phyloP scores from a whole-genome alignment of 805 yeast genomes.

The Yarrowia sp. region DNA sequence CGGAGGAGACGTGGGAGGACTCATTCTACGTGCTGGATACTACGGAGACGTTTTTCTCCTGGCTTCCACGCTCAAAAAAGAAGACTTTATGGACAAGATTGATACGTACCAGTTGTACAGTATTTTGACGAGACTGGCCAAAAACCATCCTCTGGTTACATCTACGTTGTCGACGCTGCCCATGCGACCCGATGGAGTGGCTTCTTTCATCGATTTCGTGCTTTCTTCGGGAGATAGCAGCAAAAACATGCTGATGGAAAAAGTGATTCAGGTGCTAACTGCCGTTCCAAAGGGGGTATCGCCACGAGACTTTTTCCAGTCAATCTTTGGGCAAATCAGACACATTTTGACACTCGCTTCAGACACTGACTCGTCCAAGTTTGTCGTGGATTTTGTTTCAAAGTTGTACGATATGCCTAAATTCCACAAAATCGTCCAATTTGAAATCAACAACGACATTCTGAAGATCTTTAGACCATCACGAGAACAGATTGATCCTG shows the following conservation, averaged over 20 bases:
- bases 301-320: neutral
- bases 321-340: neutral
- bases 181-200: conserved; percentile 23
- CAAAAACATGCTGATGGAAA: neutral
- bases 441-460: neutral
- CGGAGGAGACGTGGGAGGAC: conserved; percentile 12
- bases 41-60: conserved; percentile 7
- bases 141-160: neutral
- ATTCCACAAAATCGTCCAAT: conserved; percentile 9
- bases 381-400: neutral
- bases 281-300: neutral
- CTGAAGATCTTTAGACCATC: neutral
- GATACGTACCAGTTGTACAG: conserved; percentile 13
- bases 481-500: neutral
- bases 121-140: neutral
- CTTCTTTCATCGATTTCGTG: conserved; percentile 1
- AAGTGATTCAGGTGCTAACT: conserved; percentile 1
- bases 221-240: neutral
- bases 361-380: conserved; percentile 8
- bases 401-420: neutral
- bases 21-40: conserved; percentile 16
- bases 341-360: neutral
- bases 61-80: neutral
- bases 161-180: neutral
- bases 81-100: neutral